phyloP scores from a whole-genome alignment of 768 basidiomycete genomes.

The Daedaleopsis nitida region DNA sequence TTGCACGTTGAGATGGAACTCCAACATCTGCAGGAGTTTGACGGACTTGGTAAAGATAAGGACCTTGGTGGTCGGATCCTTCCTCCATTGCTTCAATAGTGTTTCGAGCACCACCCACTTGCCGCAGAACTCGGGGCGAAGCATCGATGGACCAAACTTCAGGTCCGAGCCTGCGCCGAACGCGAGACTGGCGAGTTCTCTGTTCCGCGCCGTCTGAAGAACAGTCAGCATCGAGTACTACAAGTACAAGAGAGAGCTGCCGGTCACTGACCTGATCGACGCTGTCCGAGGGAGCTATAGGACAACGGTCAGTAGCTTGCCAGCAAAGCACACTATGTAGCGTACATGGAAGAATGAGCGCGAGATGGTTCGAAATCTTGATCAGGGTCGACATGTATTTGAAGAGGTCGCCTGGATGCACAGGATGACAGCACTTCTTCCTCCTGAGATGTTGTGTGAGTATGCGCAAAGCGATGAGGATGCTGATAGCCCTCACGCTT shows the following conservation, averaged over 20 bases:
- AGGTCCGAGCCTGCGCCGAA: constrained; percentile 62
- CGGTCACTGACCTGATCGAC: constrained; percentile 58
- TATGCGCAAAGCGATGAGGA: neutral
- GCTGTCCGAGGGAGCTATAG: constrained; percentile 65
- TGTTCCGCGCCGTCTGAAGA: constrained; percentile 52
- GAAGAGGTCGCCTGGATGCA: constrained; percentile 57
- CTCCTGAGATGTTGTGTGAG: constrained; percentile 46
- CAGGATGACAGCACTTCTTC: constrained; percentile 57
- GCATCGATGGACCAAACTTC: constrained; percentile 62
- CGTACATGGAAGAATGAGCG: constrained; percentile 79
- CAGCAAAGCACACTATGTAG: neutral
- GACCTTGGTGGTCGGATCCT: constrained; percentile 77
- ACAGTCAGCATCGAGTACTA: neutral
- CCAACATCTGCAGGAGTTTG: constrained; percentile 84
- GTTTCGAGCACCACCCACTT: constrained; percentile 80
- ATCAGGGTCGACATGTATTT: constrained; percentile 81
- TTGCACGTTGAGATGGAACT: constrained; percentile 65
- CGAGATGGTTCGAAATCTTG: constrained; percentile 88
- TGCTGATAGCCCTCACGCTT: constrained; percentile 41
- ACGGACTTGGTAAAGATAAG: constrained; percentile 93
- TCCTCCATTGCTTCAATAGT: constrained; percentile 67
- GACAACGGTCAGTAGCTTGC: neutral
- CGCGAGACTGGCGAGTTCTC: constrained; percentile 60
- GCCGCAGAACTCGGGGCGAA: constrained; percentile 71
- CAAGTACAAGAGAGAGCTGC: neutral